Percentiles rank a stretch among this genome's conserved stretches.
phyloP scores from a whole-genome alignment of 352 stramenopile genomes.

The Phytophthora syringae region DNA sequence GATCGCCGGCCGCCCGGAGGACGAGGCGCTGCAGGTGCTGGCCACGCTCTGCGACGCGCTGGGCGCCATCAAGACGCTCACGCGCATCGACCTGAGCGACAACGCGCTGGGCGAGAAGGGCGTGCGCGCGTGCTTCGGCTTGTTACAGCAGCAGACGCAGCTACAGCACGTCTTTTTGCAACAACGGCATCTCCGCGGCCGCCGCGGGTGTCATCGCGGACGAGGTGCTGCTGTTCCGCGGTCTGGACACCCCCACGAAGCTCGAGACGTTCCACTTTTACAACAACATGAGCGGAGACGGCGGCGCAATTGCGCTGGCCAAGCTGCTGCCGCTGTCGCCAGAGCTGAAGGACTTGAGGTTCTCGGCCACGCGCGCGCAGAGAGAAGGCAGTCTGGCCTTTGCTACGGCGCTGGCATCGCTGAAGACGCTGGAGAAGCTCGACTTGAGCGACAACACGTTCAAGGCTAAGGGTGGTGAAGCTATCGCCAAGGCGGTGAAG shows the following conservation, averaged over 20 bases:
- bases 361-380: constrained; percentile 93
- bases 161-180: constrained; percentile 93
- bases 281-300: constrained; percentile 97
- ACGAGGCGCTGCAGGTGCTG: constrained; percentile 86
- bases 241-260: constrained; percentile 69
- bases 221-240: constrained; percentile 88
- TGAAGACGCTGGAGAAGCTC: constrained; percentile 82
- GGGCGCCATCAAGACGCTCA: constrained; percentile 72
- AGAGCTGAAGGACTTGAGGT: constrained; percentile 90
- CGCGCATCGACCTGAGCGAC: constrained; percentile 91
- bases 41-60: constrained; percentile 81
- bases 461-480: constrained; percentile 78
- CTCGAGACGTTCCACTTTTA: constrained; percentile 96
- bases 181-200: constrained; percentile 94
- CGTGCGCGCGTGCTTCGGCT: constrained; percentile 89
- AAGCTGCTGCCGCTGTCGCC: constrained; percentile 89
- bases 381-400: constrained; percentile 89
- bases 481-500: constrained; percentile 87
- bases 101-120: constrained; percentile 96
- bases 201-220: constrained; percentile 89
- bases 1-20: constrained; percentile 82
- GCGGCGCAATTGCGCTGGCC: constrained; percentile 88
- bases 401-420: constrained; percentile 73
- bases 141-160: constrained; percentile 80
- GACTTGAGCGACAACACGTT: constrained; percentile 97